A percentile compares a stretch with the other conserved stretches of the same genome.
Conservation (phyloP, 2,329 filamentous ascomycete species). For the Shiraia sp. region DNA sequence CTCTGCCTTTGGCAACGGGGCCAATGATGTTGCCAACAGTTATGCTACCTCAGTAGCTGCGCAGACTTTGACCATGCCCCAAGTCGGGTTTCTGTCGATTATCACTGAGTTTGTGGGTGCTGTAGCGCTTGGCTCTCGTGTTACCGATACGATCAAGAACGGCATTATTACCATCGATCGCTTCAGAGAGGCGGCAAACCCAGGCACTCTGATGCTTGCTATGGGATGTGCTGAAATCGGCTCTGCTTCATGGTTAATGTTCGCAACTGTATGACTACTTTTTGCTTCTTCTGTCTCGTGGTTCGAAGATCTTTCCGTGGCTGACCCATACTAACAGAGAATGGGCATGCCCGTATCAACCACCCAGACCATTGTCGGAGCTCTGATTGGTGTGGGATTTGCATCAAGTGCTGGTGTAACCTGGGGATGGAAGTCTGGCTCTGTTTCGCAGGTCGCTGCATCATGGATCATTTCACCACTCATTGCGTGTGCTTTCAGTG, state of each 20-base stretch:
- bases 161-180: conserved; percentile 58
- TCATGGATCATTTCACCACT: conserved; percentile 56
- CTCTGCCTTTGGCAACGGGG: conserved; percentile 45
- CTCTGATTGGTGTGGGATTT: conserved; percentile 63
- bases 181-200: conserved; percentile 49
- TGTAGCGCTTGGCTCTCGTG: conserved; percentile 57
- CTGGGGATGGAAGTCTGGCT: conserved; percentile 31
- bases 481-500: conserved; percentile 53
- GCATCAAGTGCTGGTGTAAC: conserved; percentile 41
- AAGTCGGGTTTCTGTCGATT: conserved; percentile 55
- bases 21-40: conserved; percentile 60
- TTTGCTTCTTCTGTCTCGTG: no score
- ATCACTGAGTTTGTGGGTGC: conserved; percentile 58
- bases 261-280: conserved; percentile 52
- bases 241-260: conserved; percentile 60
- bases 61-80: conserved; percentile 56
- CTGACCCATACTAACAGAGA: no score
- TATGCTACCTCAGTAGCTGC: conserved; percentile 57
- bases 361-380: conserved; percentile 64
- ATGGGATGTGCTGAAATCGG: conserved; percentile 61
- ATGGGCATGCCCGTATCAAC: conserved; percentile 62
- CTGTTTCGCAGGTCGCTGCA: conserved; percentile 43
- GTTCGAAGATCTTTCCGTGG: no score
- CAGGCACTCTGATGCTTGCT: conserved; percentile 61
- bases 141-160: conserved; percentile 65